Conservation (phyloP, 495 filamentous ascomycete genomes). For the Penicillium crystallinum region DNA sequence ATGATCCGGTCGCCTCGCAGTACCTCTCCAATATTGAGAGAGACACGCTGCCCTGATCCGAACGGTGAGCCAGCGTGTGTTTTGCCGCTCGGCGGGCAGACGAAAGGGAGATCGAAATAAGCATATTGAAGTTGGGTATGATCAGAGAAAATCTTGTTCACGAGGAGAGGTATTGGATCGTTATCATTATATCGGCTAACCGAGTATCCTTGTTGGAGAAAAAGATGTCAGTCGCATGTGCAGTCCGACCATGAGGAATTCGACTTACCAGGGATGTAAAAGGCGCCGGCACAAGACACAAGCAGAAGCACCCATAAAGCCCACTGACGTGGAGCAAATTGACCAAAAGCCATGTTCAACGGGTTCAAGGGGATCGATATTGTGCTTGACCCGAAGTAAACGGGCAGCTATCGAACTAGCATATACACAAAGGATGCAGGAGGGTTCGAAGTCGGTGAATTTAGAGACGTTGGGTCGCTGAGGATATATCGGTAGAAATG, state of each 20-base stretch:
- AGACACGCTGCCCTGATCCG: conserved; percentile 73
- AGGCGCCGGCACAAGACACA: conserved; percentile 51
- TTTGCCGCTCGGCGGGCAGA: conserved; percentile 74
- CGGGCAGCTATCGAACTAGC: conserved; percentile 11
- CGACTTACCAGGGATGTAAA: conserved; percentile 72
- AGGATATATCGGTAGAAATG: background rate
- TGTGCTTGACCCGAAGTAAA: conserved; percentile 15
- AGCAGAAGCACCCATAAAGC: conserved; percentile 33
- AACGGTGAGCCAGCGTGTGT: conserved; percentile 64
- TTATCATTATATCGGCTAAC: conserved; percentile 76
- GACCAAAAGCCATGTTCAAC: conserved; percentile 23
- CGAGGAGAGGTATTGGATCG: conserved; percentile 80
- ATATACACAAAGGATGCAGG: conserved; percentile 13
- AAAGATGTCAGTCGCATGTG: conserved; percentile 16
- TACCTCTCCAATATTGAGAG: conserved; percentile 89
- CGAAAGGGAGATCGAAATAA: conserved; percentile 88
- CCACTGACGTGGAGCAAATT: conserved; percentile 22
- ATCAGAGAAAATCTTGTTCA: conserved; percentile 94
- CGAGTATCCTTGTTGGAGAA: conserved; percentile 53
- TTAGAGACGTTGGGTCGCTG: conserved; percentile 19
- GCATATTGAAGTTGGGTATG: conserved; percentile 90
- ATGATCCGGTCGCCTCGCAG: conserved; percentile 86
- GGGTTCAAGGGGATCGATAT: conserved; percentile 26
- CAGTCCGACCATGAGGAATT: background rate
- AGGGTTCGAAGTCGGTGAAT: conserved; percentile 1